Conservation (phyloP, 2,329 filamentous ascomycete species). For the Neodidymelliopsis sp. region DNA sequence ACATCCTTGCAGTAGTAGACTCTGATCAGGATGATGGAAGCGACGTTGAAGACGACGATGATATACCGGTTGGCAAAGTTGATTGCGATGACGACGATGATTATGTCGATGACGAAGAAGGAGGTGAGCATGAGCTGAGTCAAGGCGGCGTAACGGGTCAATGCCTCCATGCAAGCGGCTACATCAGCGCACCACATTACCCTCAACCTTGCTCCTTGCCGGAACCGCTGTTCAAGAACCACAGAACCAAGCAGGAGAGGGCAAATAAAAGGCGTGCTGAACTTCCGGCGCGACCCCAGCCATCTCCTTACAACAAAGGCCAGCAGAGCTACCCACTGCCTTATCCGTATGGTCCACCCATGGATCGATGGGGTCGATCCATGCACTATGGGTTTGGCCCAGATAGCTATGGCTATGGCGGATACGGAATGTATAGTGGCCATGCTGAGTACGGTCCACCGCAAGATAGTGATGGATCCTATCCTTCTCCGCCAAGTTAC, state of each 20-base stretch:
- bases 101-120: constrained; percentile 5
- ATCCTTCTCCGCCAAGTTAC: neutral
- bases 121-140: constrained; percentile 8
- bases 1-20: constrained; percentile 22
- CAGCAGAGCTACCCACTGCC: constrained; percentile 5
- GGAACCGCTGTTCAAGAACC: neutral
- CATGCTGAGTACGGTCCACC: constrained; percentile 1
- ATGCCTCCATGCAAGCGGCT: constrained; percentile 14
- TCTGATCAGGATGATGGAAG: constrained; percentile 16
- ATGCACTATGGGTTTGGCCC: constrained; percentile 19
- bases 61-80: neutral
- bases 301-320: neutral
- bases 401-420: constrained; percentile 4
- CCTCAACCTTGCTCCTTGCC: neutral
- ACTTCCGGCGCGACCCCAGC: neutral
- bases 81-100: constrained; percentile 9
- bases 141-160: constrained; percentile 10
- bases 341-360: neutral
- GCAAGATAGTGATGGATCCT: neutral
- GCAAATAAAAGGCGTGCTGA: neutral
- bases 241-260: constrained; percentile 13
- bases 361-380: constrained; percentile 13
- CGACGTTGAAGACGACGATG: constrained; percentile 10
- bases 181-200: constrained; percentile 16
- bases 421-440: too few species aligned